phyloP scores from a whole-genome alignment of 352 stramenopile species.

The Phytophthora meadii region DNA sequence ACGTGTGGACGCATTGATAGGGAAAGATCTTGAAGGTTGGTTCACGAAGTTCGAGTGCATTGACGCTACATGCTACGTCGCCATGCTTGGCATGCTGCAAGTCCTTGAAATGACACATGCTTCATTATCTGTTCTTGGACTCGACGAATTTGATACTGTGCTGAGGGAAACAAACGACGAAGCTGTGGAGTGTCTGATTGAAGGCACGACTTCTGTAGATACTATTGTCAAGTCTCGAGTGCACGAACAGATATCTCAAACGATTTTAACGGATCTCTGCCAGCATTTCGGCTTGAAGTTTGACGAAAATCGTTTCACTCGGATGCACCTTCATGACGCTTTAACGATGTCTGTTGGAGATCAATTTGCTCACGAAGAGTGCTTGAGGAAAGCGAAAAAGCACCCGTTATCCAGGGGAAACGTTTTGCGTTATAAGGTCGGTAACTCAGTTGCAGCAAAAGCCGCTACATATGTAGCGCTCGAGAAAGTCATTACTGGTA shows the following conservation, averaged over 20 bases:
- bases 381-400: conserved; percentile 33
- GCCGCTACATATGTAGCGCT: conserved; percentile 15
- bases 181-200: conserved; percentile 16
- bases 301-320: conserved; percentile 47
- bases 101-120: conserved; percentile 46
- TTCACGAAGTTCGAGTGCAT: conserved; percentile 61
- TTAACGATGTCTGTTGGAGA: conserved; percentile 31
- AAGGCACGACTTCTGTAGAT: conserved; percentile 21
- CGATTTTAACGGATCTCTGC: conserved; percentile 64
- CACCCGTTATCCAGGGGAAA: conserved; percentile 13
- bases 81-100: conserved; percentile 46
- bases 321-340: conserved; percentile 36
- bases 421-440: conserved; percentile 21
- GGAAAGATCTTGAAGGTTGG: conserved; percentile 65
- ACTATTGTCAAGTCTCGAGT: conserved; percentile 44
- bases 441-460: conserved; percentile 11
- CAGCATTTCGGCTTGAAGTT: conserved; percentile 64
- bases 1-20: conserved; percentile 54
- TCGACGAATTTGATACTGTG: conserved; percentile 46
- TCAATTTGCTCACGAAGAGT: conserved; percentile 34
- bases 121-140: conserved; percentile 28
- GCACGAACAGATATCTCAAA: conserved; percentile 51
- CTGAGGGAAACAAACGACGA: conserved; percentile 41
- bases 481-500: conserved; percentile 27
- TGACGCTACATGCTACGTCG: conserved; percentile 62